These are phyloP conservation scores for Lolium rigidum DNA, from an alignment of 176 grass and related monocot species.

Conservation along the genomic window DNA sequence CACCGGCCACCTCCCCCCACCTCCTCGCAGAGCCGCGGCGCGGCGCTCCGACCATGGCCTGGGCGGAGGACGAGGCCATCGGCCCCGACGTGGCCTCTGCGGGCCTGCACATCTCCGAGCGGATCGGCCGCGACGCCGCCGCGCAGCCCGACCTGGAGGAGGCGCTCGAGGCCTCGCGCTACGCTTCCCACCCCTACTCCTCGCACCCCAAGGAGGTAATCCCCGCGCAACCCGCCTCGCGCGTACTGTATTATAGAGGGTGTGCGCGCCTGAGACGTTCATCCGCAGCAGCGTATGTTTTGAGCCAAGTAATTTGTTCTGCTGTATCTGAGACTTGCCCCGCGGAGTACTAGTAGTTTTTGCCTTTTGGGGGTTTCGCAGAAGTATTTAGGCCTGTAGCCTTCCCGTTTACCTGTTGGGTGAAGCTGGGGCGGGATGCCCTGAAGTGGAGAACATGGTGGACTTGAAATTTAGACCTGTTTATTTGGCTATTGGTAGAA, in stretches of 20 bases:
- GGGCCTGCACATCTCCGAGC: conserved; percentile 88
- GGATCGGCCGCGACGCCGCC: conserved; percentile 76
- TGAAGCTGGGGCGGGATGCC: neutral
- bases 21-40: conserved; percentile 24
- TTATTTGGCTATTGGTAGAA: neutral
- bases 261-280: neutral
- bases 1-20: neutral
- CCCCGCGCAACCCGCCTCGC: neutral
- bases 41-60: conserved; percentile 68
- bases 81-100: conserved; percentile 88
- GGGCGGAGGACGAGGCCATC: conserved; percentile 87
- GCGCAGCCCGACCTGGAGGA: conserved; percentile 92
- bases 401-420: neutral
- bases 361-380: conserved; percentile 9
- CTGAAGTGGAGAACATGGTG: neutral
- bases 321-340: conserved; percentile 15
- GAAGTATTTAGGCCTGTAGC: no score
- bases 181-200: conserved; percentile 91
- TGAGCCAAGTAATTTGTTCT: neutral
- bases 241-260: neutral
- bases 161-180: conserved; percentile 93
- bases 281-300: conserved; percentile 8
- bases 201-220: conserved; percentile 90
- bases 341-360: neutral
- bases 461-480: neutral